phyloP scores from a whole-genome alignment of 805 yeast genomes.

The Starmerella floricola region DNA sequence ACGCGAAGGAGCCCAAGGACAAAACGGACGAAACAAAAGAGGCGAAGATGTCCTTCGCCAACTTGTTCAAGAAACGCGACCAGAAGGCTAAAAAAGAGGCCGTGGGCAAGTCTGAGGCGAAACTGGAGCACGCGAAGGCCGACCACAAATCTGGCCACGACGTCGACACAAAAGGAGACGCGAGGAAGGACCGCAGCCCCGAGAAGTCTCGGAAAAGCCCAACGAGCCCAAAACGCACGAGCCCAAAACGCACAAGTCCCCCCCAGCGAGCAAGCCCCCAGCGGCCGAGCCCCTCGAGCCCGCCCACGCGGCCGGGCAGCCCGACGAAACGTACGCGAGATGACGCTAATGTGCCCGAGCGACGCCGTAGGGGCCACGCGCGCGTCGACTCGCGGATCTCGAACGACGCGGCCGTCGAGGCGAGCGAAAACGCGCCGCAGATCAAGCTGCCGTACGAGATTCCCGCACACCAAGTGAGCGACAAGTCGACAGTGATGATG shows the following conservation, averaged over 20 bases:
- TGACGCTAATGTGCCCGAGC: neutral
- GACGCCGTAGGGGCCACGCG: slow-evolving; percentile 10
- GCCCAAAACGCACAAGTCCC: slow-evolving; percentile 1
- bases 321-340: neutral
- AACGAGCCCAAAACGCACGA: no score
- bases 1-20: slow-evolving; percentile 6
- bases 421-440: slow-evolving; percentile 3
- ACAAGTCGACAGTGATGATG: slow-evolving; percentile 29
- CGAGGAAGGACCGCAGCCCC: no score
- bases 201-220: no score
- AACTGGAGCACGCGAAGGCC: no score
- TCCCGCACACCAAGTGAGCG: slow-evolving; percentile 30
- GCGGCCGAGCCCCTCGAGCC: neutral
- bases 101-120: no score
- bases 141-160: no score
- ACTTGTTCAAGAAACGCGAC: slow-evolving; percentile 22
- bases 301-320: no score
- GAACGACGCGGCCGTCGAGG: slow-evolving; percentile 6
- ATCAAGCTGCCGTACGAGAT: slow-evolving; percentile 29
- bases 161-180: no score
- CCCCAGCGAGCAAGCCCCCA: neutral
- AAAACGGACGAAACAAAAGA: slow-evolving; percentile 12
- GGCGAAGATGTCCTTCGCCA: slow-evolving; percentile 15
- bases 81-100: neutral
- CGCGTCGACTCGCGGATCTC: slow-evolving; percentile 12